Base-by-base conservation (phyloP, 1,284 basidiomycete species). In the Pisolithus thermaeus region DNA sequence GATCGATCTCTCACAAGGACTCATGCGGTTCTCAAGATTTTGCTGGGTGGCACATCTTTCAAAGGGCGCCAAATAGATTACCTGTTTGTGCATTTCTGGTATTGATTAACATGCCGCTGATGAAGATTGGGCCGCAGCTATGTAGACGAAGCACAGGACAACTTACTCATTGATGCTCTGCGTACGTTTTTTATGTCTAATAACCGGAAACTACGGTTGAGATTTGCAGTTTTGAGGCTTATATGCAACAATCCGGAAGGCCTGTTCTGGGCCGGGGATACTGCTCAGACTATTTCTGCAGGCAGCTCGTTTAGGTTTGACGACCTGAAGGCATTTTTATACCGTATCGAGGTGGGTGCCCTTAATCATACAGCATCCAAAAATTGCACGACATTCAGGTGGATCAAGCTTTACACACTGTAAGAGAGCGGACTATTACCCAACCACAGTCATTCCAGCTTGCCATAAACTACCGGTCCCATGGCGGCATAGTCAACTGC, bases 181-280 rank as follows among this genome's bases (percentile, higher is more conserved):
- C 61, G 86, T 87, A 59, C 27, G 76, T 61, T 32, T 23, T 4
- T 7, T 7, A 1, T 7, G 23, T 4, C 12, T 36, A 27, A 23
- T 37, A 8, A 1, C 37, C 11, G 32, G n/a, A 4, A 20, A 40
- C 22, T 23, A 43, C 35, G 18, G 8, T 37, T 60, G n/a, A 51
- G 12, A 22, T 41, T 30, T n/a, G 14, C 51, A 87, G 86, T 90
- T 1, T 62, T 90, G 41, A 70, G 84, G 11, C 69, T 66, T 0
- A 60, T 88, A 3, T 87, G 84, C 58, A 65, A 65, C 11, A 87
- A 89, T 58, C 75, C 79, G 0, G 69, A 83, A 47, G 87, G 87
- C 0, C 65, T 86, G 22, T 87, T 88, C 60, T 90, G 83, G 83
- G 87, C 87, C 0, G 87, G 87, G 0, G 87, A 90, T 59, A 90